Conservation (phyloP, 2,329 filamentous ascomycete genomes). For the Talaromyces sp. region DNA sequence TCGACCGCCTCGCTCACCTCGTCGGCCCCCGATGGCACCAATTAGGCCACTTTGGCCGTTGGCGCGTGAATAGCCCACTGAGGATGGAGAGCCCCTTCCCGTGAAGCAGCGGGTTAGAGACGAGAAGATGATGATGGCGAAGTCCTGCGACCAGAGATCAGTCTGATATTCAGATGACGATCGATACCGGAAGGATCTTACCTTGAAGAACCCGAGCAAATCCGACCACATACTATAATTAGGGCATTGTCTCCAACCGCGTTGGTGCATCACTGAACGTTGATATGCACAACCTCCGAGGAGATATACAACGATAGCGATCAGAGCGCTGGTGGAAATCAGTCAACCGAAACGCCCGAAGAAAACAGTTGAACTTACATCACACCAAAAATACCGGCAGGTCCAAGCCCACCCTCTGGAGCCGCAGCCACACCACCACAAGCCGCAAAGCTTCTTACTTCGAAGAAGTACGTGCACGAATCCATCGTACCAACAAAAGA, state of each 20-base stretch:
- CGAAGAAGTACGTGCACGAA: slow-evolving; percentile 93
- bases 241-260: slow-evolving; percentile 91
- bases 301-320: slow-evolving; percentile 81
- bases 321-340: slow-evolving; percentile 45
- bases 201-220: slow-evolving; percentile 78
- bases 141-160: slow-evolving; percentile 37
- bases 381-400: slow-evolving; percentile 77
- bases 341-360: slow-evolving; percentile 15
- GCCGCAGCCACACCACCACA: slow-evolving; percentile 67
- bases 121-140: slow-evolving; percentile 47
- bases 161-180: background rate
- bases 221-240: slow-evolving; percentile 93
- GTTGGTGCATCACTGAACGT: slow-evolving; percentile 86
- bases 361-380: slow-evolving; percentile 58
- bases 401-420: slow-evolving; percentile 62
- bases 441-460: slow-evolving; percentile 79
- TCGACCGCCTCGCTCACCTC: slow-evolving; percentile 37
- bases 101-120: slow-evolving; percentile 42
- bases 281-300: slow-evolving; percentile 94
- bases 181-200: slow-evolving; percentile 46
- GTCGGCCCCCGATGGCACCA: slow-evolving; percentile 35
- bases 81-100: slow-evolving; percentile 32
- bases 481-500: slow-evolving; percentile 88
- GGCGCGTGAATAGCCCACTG: slow-evolving; percentile 35
- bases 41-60: slow-evolving; percentile 32